Evolutionary conservation across 1,284 basidiomycete genomes (phyloP), one percentile per base, ranked within the genome.

Genomic region (Rhodotorula sp.): DNA sequence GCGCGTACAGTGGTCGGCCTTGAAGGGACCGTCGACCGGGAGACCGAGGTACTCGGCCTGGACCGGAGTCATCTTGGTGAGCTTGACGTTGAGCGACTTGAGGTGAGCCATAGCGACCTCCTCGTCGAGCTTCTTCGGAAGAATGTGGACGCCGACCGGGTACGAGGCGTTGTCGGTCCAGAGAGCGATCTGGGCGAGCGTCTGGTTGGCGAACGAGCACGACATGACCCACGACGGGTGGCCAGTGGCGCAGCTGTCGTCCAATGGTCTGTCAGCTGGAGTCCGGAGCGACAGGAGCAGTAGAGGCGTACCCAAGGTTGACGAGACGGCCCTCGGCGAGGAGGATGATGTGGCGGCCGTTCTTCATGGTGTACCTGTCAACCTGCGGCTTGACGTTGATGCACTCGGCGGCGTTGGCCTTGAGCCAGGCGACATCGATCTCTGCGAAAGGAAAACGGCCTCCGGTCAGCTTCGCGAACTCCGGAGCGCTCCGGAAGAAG

Each of bases 381-480:
- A 99, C 97, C 85, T 99, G 95, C 79, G 95, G 97, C 87, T 99
- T 99, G 85, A 99, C 87, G 86, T 99, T 97, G 81, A 90, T 86
- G 76, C 84, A 87, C 73, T 88, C 85, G 80, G 86, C 89, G 77
- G 97, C 94, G 81, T 94, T 95, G 76, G 87, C 85, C 88, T 98
- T 99, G 82, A 99, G 86, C 94, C 95, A 98, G 49, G 95, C 94
- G 77, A 99, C 95, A 80, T 99, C 95, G 77, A 99, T 95, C 84
- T 99, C 54, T 55, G 26, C 12, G 21, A 5, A 55, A 55, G 54
- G 21, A n/a, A 28, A 5, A 43, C 38, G 38, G 38, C 38, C 38
- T 10, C 38, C 38, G 38, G 38, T 43, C 38, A 43, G 38, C 38
- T 43, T 43, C 38, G 38, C 38, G 38, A 43, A 10, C 38, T 43